These are phyloP conservation scores for Pythium aquatile DNA, from an alignment of 352 stramenopile genomes.

Conservation along the genomic window DNA sequence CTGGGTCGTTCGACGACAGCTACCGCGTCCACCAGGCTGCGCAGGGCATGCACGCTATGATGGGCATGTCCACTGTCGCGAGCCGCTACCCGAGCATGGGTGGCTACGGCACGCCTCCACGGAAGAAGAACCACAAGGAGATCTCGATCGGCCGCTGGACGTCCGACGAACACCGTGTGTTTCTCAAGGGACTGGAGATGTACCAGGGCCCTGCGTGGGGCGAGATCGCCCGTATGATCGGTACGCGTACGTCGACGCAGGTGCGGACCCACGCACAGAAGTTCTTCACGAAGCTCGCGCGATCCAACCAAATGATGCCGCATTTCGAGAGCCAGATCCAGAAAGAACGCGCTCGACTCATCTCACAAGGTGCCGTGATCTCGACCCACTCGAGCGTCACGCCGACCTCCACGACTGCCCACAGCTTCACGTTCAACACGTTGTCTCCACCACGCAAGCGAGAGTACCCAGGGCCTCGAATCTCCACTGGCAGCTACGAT, in stretches of 20 bases:
- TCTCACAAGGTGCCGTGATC: conserved; percentile 40
- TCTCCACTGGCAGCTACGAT: conserved; percentile 13
- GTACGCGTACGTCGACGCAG: conserved; percentile 80
- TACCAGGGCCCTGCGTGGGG: conserved; percentile 79
- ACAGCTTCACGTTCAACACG: conserved; percentile 36
- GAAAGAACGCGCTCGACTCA: conserved; percentile 57
- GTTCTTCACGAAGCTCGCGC: conserved; percentile 86
- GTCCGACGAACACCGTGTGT: conserved; percentile 68
- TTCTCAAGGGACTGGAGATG: conserved; percentile 79
- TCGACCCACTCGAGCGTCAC: conserved; percentile 36
- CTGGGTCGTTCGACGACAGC: conserved; percentile 19
- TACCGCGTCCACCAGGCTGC: conserved; percentile 22
- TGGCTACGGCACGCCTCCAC: conserved; percentile 2
- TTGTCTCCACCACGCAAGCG: conserved; percentile 47
- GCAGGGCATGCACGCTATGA: conserved; percentile 32
- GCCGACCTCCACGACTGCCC: conserved; percentile 35
- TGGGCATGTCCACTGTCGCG: conserved; percentile 17
- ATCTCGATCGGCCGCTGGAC: conserved; percentile 78
- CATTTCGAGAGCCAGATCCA: conserved; percentile 79
- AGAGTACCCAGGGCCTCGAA: conserved; percentile 10
- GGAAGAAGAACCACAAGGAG: conserved; percentile 44
- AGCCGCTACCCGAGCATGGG: conserved; percentile 16
- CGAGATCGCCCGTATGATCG: conserved; percentile 82
- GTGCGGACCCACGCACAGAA: conserved; percentile 87
- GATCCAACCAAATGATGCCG: conserved; percentile 67